Evolutionary conservation across 2,329 filamentous ascomycete genomes (phyloP).

Genomic region (Diaporthe aspalathi): DNA sequence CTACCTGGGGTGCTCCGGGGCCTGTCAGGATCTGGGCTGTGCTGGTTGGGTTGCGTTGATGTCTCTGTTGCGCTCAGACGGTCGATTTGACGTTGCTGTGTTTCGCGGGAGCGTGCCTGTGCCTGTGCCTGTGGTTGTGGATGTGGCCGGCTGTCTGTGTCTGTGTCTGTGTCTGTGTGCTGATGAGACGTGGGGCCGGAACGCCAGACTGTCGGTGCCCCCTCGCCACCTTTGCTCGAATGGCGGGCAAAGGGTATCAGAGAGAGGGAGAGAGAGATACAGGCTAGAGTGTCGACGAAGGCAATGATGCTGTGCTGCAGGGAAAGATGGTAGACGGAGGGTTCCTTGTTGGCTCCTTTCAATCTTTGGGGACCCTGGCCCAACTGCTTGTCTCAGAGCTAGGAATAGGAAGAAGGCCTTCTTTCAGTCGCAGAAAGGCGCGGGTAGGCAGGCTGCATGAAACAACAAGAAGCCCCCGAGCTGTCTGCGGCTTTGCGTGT

Average conservation of each 20-base stretch:
- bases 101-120: slow-evolving; percentile 20
- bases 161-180: slow-evolving; percentile 14
- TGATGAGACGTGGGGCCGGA: slow-evolving; percentile 32
- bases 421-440: slow-evolving; percentile 2
- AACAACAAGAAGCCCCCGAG: slow-evolving; percentile 28
- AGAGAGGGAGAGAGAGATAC: background rate
- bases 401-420: slow-evolving; percentile 13
- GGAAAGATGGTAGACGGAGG: background rate
- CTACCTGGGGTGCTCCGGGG: slow-evolving; percentile 10
- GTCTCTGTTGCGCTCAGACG: slow-evolving; percentile 25
- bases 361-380: slow-evolving; percentile 1
- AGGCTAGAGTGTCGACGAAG: background rate
- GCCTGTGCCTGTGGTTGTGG: slow-evolving; percentile 16
- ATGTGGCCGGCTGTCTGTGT: slow-evolving; percentile 7
- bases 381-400: slow-evolving; percentile 29
- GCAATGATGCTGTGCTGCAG: background rate
- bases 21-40: slow-evolving; percentile 5
- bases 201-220: slow-evolving; percentile 15
- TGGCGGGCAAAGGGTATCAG: slow-evolving; percentile 15
- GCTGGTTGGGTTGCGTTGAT: slow-evolving; percentile 26
- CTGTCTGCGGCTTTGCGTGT: slow-evolving; percentile 33
- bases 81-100: slow-evolving; percentile 30
- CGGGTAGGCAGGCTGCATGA: slow-evolving; percentile 36
- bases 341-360: slow-evolving; percentile 6
- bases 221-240: slow-evolving; percentile 26